These are phyloP conservation scores for Pestalotiopsis fici DNA, from an alignment of 2,329 filamentous ascomycete species.

Conservation along the genomic window DNA sequence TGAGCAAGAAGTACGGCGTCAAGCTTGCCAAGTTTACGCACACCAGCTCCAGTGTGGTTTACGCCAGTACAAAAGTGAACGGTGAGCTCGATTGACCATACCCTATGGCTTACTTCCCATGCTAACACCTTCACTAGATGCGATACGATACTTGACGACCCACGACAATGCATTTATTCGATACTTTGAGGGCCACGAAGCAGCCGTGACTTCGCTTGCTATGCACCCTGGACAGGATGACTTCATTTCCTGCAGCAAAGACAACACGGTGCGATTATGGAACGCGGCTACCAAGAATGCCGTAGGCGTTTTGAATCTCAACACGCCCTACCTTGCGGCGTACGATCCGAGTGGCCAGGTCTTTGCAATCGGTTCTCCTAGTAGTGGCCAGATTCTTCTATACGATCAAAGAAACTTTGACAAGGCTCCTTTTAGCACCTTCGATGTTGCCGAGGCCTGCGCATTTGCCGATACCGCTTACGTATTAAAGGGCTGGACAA, in stretches of 20 bases:
- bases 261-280: slow-evolving; percentile 92
- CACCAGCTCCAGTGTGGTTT: slow-evolving; percentile 86
- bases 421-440: slow-evolving; percentile 83
- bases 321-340: slow-evolving; percentile 78
- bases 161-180: slow-evolving; percentile 97
- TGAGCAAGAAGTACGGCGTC: slow-evolving; percentile 96
- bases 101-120: not conserved
- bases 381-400: slow-evolving; percentile 77
- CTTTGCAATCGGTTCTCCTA: slow-evolving; percentile 85
- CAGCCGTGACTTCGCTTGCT: slow-evolving; percentile 77
- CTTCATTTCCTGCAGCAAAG: slow-evolving; percentile 88
- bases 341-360: slow-evolving; percentile 92
- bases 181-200: slow-evolving; percentile 92
- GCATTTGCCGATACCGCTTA: slow-evolving; percentile 55
- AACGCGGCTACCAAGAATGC: slow-evolving; percentile 79
- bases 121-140: slow-evolving; percentile 52
- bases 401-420: slow-evolving; percentile 95
- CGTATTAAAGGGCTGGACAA: slow-evolving; percentile 75
- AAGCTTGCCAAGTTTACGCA: slow-evolving; percentile 95
- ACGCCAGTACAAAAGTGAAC: slow-evolving; percentile 94
- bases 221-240: slow-evolving; percentile 86
- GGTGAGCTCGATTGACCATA: slow-evolving; percentile 45
- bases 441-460: slow-evolving; percentile 70
- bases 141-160: slow-evolving; percentile 81
- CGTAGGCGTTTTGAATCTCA: slow-evolving; percentile 78